Percentiles rank a stretch among this genome's conserved stretches.
phyloP scores from a whole-genome alignment of 306 rosid species.

The Pterocarpus santalinus region DNA sequence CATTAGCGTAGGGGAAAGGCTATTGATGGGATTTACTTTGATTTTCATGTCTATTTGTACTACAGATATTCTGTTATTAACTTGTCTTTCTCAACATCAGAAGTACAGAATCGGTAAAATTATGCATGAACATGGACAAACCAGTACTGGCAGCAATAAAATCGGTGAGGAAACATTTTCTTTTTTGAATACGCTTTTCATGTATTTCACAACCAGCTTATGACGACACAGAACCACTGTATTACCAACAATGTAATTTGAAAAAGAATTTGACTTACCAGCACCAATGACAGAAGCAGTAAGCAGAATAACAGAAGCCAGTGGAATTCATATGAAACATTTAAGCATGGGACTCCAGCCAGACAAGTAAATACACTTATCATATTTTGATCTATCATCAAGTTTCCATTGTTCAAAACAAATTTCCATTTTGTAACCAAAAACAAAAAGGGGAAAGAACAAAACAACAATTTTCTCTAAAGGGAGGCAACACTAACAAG shows the following conservation, averaged over 20 bases:
- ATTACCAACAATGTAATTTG: constrained; percentile 10
- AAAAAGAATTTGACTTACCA: constrained; percentile 30
- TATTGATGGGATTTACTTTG: neutral
- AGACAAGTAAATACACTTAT: constrained; percentile 70
- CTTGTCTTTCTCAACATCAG: constrained; percentile 53
- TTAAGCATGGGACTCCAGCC: constrained; percentile 65
- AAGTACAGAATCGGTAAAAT: constrained; percentile 88
- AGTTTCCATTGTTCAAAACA: constrained; percentile 19
- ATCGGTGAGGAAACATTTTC: constrained; percentile 55
- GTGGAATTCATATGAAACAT: constrained; percentile 66
- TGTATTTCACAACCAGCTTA: constrained; percentile 13
- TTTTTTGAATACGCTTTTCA: neutral
- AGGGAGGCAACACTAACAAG: constrained; percentile 39
- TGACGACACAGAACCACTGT: neutral
- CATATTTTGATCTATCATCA: constrained; percentile 4
- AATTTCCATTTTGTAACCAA: too few species aligned
- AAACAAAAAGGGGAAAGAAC: too few species aligned
- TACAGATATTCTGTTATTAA: constrained; percentile 9
- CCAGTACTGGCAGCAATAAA: constrained; percentile 58
- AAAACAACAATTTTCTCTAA: neutral
- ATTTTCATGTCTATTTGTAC: neutral
- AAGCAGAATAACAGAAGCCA: constrained; percentile 62
- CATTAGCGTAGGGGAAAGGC: neutral
- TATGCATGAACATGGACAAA: constrained; percentile 63
- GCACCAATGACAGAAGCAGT: constrained; percentile 49